Evolutionary conservation across 2,329 filamentous ascomycete species (phyloP).

Genomic region (Aspergillus tanneri): DNA sequence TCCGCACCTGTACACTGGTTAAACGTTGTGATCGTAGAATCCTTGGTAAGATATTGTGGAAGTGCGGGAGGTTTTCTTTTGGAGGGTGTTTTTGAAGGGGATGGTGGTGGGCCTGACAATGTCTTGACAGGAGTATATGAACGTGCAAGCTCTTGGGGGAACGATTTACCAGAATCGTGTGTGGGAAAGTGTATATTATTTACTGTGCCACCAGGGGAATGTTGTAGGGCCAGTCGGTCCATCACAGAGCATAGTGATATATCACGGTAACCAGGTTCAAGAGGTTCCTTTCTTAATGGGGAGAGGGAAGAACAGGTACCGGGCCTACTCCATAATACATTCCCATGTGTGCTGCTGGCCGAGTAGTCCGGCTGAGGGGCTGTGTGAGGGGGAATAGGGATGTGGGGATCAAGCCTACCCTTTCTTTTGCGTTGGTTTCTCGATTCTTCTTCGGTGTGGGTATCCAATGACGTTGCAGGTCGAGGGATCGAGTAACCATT

Average conservation of each 20-base stretch:
- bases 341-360: conserved; percentile 9
- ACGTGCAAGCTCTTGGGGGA: conserved; percentile 20
- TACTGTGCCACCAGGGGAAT: conserved; percentile 13
- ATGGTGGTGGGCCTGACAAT: conserved; percentile 24
- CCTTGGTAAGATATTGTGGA: conserved; percentile 63
- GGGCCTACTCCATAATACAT: not conserved
- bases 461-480: conserved; percentile 45
- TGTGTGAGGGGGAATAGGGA: conserved; percentile 28
- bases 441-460: conserved; percentile 38
- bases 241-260: conserved; percentile 9
- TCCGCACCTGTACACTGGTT: conserved; percentile 33
- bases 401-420: conserved; percentile 49
- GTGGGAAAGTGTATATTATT: conserved; percentile 10
- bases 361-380: conserved; percentile 14
- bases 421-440: conserved; percentile 49
- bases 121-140: conserved; percentile 41
- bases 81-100: conserved; percentile 37
- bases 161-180: conserved; percentile 14
- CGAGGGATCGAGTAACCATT: conserved; percentile 45
- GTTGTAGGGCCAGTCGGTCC: conserved; percentile 9
- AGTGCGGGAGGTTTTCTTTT: conserved; percentile 36
- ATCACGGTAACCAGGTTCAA: conserved; percentile 3
- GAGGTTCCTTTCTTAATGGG: not conserved
- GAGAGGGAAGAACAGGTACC: conserved; percentile 1
- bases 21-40: conserved; percentile 70